Evolutionary conservation across 768 basidiomycete species (phyloP), one percentile per base, ranked within the genome.

Genomic region (Russula emetica): DNA sequence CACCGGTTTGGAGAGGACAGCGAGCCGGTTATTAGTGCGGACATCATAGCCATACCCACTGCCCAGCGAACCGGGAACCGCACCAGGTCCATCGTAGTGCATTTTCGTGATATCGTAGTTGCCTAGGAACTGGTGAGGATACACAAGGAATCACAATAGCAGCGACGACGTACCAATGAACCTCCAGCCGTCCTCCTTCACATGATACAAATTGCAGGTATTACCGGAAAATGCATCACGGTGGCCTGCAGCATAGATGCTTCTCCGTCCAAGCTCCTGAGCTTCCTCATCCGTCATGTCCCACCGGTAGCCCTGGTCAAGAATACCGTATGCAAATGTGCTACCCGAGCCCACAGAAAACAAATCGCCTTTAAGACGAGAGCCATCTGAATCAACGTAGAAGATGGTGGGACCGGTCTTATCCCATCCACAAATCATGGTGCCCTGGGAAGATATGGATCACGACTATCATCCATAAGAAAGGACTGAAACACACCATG

Each of bases 401-500:
- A 94, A 98, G 30, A 99, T 80, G 24, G 92, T 85, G 22, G 95
- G 94, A 1, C 95, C 97, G 14, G 95, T 98, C 80, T 98, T 98
- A 78, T 99, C 97, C 94, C 95, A 98, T 30, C 97, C 97, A 71
- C 95, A 98, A 61, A 99, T 95, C 97, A 98, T 99, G 0, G 97
- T 99, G 55, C 97, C 97, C 94, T 95, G 13, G 54, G 4, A 54
- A 28, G 13, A 52, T 10, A 69, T 49, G 66, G 58, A 49, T 52
- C 32, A 47, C n/a, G 56, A 11, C 24, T 18, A 8, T 11, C 40
- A n/a, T 18, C 34, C 57, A 22, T 26, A 11, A 64, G 24, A 24
- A 30, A 55, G 55, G 50, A 56, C 54, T 6, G 13, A 51, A 26
- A 18, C 86, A n/a, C 60, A 94, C 94, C 96, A 99, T 99, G 74